A percentile compares a stretch with the other conserved stretches of the same genome.
Evolutionary conservation across 495 filamentous ascomycete species (phyloP).

Genomic region (Penicillium argentinense): DNA sequence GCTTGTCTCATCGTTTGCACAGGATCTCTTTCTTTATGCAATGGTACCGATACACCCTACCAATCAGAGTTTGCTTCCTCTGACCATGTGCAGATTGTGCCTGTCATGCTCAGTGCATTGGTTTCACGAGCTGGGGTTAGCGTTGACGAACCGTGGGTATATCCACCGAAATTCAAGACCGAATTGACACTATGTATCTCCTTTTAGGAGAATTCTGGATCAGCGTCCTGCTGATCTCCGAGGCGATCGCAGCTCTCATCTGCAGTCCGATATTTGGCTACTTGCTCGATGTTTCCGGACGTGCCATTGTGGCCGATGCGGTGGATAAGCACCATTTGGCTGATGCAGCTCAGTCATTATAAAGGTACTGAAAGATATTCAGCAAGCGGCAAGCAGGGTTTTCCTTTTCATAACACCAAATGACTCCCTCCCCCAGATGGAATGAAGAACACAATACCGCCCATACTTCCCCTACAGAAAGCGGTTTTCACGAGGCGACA

Average conservation of each 20-base stretch:
- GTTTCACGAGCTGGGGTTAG: constrained; percentile 19
- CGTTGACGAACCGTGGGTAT: constrained; percentile 19
- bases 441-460: no score
- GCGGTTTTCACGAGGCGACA: background rate
- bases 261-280: constrained; percentile 19
- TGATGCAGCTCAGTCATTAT: background rate
- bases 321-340: constrained; percentile 4
- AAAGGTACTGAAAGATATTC: no score
- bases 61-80: background rate
- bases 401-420: background rate
- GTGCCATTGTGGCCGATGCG: constrained; percentile 3
- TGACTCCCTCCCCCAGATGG: no score
- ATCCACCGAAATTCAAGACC: background rate
- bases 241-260: constrained; percentile 16
- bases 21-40: constrained; percentile 1
- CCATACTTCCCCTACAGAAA: background rate
- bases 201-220: constrained; percentile 24
- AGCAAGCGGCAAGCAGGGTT: no score
- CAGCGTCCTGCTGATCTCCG: constrained; percentile 18
- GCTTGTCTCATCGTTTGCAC: background rate
- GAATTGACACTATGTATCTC: background rate
- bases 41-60: background rate
- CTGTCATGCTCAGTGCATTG: constrained; percentile 21
- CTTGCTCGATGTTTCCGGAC: constrained; percentile 10
- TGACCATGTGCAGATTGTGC: constrained; percentile 16